Percentiles rank a stretch among this genome's conserved stretches.
Conservation (phyloP, 495 filamentous ascomycete genomes). For the Penicillium dipodomyicola region DNA sequence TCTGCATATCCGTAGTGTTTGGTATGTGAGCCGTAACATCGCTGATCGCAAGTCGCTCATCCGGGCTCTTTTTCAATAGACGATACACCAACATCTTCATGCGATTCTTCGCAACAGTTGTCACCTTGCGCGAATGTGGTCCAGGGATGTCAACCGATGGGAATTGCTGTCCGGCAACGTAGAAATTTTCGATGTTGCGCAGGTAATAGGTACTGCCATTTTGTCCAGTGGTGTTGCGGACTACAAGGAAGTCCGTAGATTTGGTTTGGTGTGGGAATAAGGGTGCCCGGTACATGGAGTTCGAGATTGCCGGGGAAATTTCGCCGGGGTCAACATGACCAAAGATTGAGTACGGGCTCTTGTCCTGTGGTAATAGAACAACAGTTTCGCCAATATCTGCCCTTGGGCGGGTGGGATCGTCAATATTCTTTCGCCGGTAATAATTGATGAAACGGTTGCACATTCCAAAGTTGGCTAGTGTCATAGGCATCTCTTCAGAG, state of each 20-base stretch:
- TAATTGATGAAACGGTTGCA: slow-evolving; percentile 93
- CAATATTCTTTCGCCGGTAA: slow-evolving; percentile 81
- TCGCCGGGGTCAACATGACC: slow-evolving; percentile 89
- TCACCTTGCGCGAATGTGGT: slow-evolving; percentile 89
- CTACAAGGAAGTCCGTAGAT: slow-evolving; percentile 81
- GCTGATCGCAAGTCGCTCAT: slow-evolving; percentile 64
- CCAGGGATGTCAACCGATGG: slow-evolving; percentile 90
- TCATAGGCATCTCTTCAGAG: slow-evolving; percentile 86
- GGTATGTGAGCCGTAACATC: slow-evolving; percentile 87
- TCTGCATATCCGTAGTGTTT: slow-evolving; percentile 88
- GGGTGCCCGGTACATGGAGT: slow-evolving; percentile 91
- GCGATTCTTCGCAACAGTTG: slow-evolving; percentile 89
- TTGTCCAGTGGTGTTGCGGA: slow-evolving; percentile 70
- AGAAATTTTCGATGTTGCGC: slow-evolving; percentile 84
- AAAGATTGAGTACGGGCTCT: slow-evolving; percentile 92
- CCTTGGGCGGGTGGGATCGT: slow-evolving; percentile 71
- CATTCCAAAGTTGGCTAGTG: slow-evolving; percentile 96
- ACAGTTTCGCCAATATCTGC: slow-evolving; percentile 80
- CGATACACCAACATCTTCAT: slow-evolving; percentile 94
- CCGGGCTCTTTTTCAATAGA: slow-evolving; percentile 69
- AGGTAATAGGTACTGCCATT: slow-evolving; percentile 74
- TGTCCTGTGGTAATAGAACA: slow-evolving; percentile 86
- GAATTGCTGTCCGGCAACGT: slow-evolving; percentile 85
- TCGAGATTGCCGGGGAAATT: slow-evolving; percentile 83
- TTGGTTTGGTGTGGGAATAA: slow-evolving; percentile 83